A percentile compares a stretch with the other conserved stretches of the same genome.
Conservation (phyloP, 805 yeast species). For the Isabelozyma heimii region DNA sequence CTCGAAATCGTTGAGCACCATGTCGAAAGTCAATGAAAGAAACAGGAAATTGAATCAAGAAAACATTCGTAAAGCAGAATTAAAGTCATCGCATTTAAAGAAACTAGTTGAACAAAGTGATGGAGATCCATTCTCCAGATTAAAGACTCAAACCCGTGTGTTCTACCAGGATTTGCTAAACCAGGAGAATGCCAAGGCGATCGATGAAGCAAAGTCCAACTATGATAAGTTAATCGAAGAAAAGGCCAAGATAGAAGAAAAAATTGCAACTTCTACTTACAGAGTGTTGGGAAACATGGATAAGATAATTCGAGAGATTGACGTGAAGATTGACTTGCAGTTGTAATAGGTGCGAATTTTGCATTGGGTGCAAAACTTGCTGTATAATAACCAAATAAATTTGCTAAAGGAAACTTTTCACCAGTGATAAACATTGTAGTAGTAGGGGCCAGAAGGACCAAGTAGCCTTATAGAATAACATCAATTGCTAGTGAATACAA, state of each 20-base stretch:
- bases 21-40: constrained; percentile 77
- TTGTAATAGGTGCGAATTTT: neutral
- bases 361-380: too few relatives aligned
- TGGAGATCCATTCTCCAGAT: constrained; percentile 82
- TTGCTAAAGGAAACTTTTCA: too few relatives aligned
- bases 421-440: too few relatives aligned
- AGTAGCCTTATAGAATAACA: too few relatives aligned
- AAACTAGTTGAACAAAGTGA: constrained; percentile 20
- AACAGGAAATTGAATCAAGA: constrained; percentile 80
- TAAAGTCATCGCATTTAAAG: constrained; percentile 55
- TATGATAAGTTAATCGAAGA: constrained; percentile 39
- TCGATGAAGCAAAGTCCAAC: constrained; percentile 49
- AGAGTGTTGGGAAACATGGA: constrained; percentile 60
- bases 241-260: constrained; percentile 42
- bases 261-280: constrained; percentile 49
- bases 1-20: constrained; percentile 41
- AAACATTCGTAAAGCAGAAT: constrained; percentile 76
- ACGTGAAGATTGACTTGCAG: constrained; percentile 31
- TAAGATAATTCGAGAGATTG: constrained; percentile 43
- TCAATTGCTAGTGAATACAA: too few relatives aligned
- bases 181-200: constrained; percentile 58
- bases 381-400: too few relatives aligned
- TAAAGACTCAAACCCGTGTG: constrained; percentile 82
- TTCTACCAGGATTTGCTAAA: constrained; percentile 63
- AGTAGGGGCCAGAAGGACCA: too few relatives aligned